Percentiles rank a stretch among this genome's conserved stretches.
Conservation (phyloP, 352 stramenopile genomes). For the Nothophytophthora sp. region DNA sequence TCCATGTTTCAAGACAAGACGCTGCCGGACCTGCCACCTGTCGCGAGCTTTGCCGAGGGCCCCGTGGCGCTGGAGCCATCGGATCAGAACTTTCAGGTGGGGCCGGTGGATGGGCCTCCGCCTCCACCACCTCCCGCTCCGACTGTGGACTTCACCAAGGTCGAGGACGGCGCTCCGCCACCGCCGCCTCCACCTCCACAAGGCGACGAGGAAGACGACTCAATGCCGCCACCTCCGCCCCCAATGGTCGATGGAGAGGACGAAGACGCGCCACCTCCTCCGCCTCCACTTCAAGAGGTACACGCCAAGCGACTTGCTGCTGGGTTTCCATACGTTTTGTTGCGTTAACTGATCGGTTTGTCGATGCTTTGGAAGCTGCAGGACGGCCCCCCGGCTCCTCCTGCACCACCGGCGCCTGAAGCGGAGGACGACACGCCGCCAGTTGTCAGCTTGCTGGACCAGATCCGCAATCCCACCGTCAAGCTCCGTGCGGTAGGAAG, state of each 20-base stretch:
- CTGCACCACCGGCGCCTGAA: conserved; percentile 21
- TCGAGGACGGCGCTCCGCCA: conserved; percentile 46
- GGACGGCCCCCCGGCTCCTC: conserved; percentile 32
- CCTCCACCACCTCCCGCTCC: conserved; percentile 63
- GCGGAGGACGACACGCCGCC: conserved; percentile 33
- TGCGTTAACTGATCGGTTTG: background rate
- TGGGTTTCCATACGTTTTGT: background rate
- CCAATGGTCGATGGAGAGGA: conserved; percentile 32
- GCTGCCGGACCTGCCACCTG: conserved; percentile 63
- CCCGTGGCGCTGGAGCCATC: conserved; percentile 63
- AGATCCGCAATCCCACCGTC: conserved; percentile 64
- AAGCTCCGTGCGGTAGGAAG: conserved; percentile 47
- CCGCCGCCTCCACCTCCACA: conserved; percentile 47
- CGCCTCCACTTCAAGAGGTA: conserved; percentile 47
- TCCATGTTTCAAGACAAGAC: conserved; percentile 85
- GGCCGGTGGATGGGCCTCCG: conserved; percentile 60
- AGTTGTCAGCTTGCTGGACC: conserved; percentile 46
- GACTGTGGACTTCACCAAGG: conserved; percentile 56
- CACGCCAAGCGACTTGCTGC: background rate
- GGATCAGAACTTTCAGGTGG: conserved; percentile 59
- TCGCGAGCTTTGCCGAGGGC: conserved; percentile 66
- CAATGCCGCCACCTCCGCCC: conserved; percentile 41
- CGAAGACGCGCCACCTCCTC: conserved; percentile 48
- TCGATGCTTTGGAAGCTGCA: conserved; percentile 7
- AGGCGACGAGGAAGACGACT: conserved; percentile 42